Evolutionary conservation across 495 filamentous ascomycete species (phyloP).

Genomic region (Cercophora sp.): DNA sequence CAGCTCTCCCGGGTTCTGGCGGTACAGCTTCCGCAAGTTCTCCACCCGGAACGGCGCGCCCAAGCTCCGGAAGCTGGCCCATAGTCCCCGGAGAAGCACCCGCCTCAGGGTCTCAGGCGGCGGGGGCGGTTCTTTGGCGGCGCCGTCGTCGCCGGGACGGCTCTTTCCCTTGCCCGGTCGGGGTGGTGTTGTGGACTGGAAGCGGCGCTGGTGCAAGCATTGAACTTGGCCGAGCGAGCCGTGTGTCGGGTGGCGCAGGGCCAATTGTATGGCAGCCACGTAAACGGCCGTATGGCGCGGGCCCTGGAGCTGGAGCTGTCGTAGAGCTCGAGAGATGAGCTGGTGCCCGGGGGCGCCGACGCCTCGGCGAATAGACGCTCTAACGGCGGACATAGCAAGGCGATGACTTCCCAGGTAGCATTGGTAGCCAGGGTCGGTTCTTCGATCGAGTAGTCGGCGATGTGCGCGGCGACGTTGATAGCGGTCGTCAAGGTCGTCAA

Average conservation of each 20-base stretch:
- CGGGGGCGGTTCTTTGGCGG: constrained; percentile 5
- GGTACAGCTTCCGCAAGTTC: constrained; percentile 30
- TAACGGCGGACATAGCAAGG: background rate
- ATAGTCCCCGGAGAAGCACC: constrained; percentile 28
- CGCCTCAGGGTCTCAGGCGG: constrained; percentile 10
- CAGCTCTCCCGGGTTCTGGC: constrained; percentile 39
- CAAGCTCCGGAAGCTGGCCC: constrained; percentile 29
- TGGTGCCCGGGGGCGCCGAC: no score
- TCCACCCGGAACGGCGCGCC: constrained; percentile 31
- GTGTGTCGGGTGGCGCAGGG: background rate
- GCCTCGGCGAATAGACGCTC: no score
- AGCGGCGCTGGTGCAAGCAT: constrained; percentile 14
- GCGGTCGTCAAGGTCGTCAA: no score
- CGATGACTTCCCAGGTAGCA: background rate
- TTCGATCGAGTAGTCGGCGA: no score
- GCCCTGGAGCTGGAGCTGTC: background rate
- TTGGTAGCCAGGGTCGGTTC: no score
- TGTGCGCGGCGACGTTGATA: no score
- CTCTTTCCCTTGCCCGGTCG: constrained; percentile 7
- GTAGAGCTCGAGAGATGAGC: background rate
- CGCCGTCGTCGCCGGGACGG: constrained; percentile 12
- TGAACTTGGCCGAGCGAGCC: background rate
- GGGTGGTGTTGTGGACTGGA: constrained; percentile 19
- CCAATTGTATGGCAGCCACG: no score
- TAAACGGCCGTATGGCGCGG: no score